Base-by-base conservation (phyloP, 75 land plant species). In the Pinus taeda region DNA sequence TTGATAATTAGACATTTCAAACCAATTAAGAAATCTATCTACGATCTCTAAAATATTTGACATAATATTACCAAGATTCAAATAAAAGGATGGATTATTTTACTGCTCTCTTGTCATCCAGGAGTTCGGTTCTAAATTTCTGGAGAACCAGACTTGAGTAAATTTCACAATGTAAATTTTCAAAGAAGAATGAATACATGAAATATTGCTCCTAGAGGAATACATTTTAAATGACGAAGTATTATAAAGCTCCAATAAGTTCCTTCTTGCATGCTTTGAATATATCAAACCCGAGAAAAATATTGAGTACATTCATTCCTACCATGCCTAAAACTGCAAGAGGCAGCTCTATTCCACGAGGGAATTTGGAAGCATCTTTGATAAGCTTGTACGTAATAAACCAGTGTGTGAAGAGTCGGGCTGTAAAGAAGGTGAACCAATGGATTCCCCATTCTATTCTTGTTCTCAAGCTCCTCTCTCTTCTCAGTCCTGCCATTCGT, bases 281-380 rank as follows among this genome's bases (percentile, higher is more conserved):
- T 45, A 96, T 89, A 79, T 92, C 98, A 59, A 86, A 81, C 12
- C 98, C 97, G 30, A 96, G 92, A 56, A 86, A 76, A n/a, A 88
- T 1, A 57, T 93, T 96, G 26, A 93, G 90, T 45, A 91, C 59
- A 72, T 93, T 93, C 88, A 96, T 91, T 66, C 98, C 96, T 24
- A 81, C 78, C 98, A 96, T 96, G 22, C 98, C 98, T 24, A 81
- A 81, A 21, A 91, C 37, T 6, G 98, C 98, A 9, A 96, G 82
- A 24, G 93, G 94, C 61, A 90, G 86, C 78, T 93, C 96, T 17
- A 92, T 75, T 36, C 94, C 96, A 39, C 78, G 77, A 11, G 75
- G 93, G 76, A 96, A 96, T 78, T 87, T 90, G 14, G 82, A 62
- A 39, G 91, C 86, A 78, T 96, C 97, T 70, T 24, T 63, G 53